Evolutionary conservation across 2,329 filamentous ascomycete species (phyloP), one percentile per base, ranked within the genome.

Genomic region (Neobulgaria alba): DNA sequence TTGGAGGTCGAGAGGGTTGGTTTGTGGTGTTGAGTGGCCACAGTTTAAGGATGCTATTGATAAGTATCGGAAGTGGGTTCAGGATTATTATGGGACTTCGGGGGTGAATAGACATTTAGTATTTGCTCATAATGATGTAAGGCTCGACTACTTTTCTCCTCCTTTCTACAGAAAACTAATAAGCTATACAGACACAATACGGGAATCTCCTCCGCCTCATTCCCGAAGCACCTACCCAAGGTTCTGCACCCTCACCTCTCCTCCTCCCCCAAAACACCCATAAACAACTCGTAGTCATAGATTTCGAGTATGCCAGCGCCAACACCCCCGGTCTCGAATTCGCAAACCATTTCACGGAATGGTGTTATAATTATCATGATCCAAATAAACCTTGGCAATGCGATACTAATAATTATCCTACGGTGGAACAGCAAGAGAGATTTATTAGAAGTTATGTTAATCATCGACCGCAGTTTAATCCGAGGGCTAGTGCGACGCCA

Each of bases 291-390:
- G 75, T 96, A 12, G 92, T 98, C 49, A 98, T 98, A 57, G 92
- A 98, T 61, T 98, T 98, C 56, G 92, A 98, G 58, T 98, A 98
- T 59, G 85, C 92, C 1, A 89, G 82, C 2, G 88, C 90, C 42
- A 98, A 96, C 59, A 72, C 81, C 0, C 79, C 79, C 0, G 92
- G 88, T 1, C 71, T 87, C 12, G 92, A 98, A 62, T 96, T 98
- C 60, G 92, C 88, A 43, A 98, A 98, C 61, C 92, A 98, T 63
- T 98, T 98, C 63, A 85, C 86, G 1, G 92, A 98, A 64, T 98
- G 92, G 92, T 85, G 86, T 54, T 96, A 96, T 70, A 90, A 98
- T 64, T 98, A 98, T 63, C 89, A 95, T 59, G 80, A 92, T 58
- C 63, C 76, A 3, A 66, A 68, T 19, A 65, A 64, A 21, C 68